Conservation (phyloP, 2,329 filamentous ascomycete species). For the Hymenoscyphus salicellus region DNA sequence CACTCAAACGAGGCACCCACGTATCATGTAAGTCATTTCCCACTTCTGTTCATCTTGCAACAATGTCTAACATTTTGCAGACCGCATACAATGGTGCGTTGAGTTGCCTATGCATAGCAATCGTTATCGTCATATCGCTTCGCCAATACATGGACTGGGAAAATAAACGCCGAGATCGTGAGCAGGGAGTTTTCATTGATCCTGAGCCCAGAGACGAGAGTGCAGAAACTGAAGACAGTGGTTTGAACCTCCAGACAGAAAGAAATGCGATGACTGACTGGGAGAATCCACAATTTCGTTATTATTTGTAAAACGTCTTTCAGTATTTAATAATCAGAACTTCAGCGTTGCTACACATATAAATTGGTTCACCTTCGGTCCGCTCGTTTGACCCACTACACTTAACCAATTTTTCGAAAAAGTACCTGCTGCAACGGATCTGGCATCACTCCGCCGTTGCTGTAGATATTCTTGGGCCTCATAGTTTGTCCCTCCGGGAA, state of each 20-base stretch:
- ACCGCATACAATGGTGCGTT: slow-evolving; percentile 8
- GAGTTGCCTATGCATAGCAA: slow-evolving; percentile 6
- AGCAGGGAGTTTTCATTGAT: not conserved
- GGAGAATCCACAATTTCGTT: not conserved
- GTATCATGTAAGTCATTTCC: slow-evolving; percentile 40
- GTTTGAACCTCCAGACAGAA: slow-evolving; percentile 21
- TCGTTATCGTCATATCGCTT: slow-evolving; percentile 9
- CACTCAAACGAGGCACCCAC: slow-evolving; percentile 52
- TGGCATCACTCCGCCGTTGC: not conserved
- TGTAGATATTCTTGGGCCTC: not conserved
- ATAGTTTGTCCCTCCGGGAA: slow-evolving; percentile 4
- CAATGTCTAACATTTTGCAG: slow-evolving; percentile 11
- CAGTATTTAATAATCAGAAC: too few species aligned
- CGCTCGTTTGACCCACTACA: too few species aligned
- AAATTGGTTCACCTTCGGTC: too few species aligned
- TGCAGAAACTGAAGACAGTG: slow-evolving; percentile 48
- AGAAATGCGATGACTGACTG: slow-evolving; percentile 34
- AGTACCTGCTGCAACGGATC: not conserved
- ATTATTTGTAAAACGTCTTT: not conserved
- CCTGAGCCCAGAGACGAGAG: slow-evolving; percentile 76
- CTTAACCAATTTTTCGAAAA: not conserved
- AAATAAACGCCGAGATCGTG: slow-evolving; percentile 19
- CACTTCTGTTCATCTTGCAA: not conserved
- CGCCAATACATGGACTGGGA: slow-evolving; percentile 21
- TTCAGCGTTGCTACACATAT: too few species aligned